Percentiles rank a stretch among this genome's conserved stretches.
Conservation (phyloP, 2,329 filamentous ascomycete genomes). For the Capronia coronata region DNA sequence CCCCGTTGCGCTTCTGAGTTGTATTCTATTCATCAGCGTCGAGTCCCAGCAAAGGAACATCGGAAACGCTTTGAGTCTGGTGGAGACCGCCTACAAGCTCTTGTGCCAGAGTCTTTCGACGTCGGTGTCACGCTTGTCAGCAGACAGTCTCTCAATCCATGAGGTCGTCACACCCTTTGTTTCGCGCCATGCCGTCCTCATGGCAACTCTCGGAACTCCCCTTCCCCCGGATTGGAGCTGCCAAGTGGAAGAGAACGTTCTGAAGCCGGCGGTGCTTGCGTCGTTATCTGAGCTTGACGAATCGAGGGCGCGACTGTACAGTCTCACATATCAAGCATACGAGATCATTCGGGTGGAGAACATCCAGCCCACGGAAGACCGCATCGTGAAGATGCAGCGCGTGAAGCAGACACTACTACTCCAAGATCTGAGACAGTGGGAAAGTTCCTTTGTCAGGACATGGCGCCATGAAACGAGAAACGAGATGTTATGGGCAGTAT, state of each 20-base stretch:
- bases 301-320: constrained; percentile 10
- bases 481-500: constrained; percentile 7
- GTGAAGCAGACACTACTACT: constrained; percentile 5
- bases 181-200: constrained; percentile 12
- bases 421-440: constrained; percentile 10
- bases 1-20: constrained; percentile 18
- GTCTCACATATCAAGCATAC: constrained; percentile 13
- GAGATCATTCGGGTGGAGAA: constrained; percentile 12
- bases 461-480: neutral
- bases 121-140: neutral
- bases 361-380: constrained; percentile 6
- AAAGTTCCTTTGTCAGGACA: neutral
- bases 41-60: constrained; percentile 32
- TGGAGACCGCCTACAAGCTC: constrained; percentile 16
- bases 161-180: constrained; percentile 16
- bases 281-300: constrained; percentile 10
- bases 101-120: constrained; percentile 11
- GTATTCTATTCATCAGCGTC: constrained; percentile 20
- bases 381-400: constrained; percentile 4
- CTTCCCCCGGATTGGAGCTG: constrained; percentile 8
- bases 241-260: neutral
- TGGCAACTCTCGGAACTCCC: constrained; percentile 10
- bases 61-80: constrained; percentile 30
- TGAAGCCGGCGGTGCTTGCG: neutral
- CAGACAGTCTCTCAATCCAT: constrained; percentile 2